phyloP scores from a whole-genome alignment of 2,329 filamentous ascomycete species.

The Macroventuria anomochaeta region DNA sequence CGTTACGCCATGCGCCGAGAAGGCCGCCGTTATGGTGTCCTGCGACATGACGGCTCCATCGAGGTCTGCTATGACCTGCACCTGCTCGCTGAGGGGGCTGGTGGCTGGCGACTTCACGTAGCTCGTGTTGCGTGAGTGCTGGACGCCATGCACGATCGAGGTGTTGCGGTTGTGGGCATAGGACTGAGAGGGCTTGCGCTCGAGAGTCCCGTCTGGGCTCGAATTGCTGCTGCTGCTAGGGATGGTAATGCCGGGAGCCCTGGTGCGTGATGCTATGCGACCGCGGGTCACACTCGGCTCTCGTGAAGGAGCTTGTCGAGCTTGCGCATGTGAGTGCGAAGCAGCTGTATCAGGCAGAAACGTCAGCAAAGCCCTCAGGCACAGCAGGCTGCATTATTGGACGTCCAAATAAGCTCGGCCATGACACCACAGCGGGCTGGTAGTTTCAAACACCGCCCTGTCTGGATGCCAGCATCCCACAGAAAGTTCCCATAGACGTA shows the following conservation, averaged over 20 bases:
- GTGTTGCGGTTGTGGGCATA: slow-evolving; percentile 95
- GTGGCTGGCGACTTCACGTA: slow-evolving; percentile 75
- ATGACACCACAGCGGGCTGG: slow-evolving; percentile 27
- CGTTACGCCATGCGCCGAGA: slow-evolving; percentile 40
- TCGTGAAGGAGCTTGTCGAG: slow-evolving; percentile 49
- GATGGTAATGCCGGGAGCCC: slow-evolving; percentile 49
- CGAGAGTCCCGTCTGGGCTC: slow-evolving; percentile 48
- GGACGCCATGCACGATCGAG: slow-evolving; percentile 94
- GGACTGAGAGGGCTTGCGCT: slow-evolving; percentile 53
- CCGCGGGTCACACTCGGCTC: slow-evolving; percentile 55
- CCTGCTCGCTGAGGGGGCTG: slow-evolving; percentile 86
- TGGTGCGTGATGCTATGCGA: slow-evolving; percentile 53
- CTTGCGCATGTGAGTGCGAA: slow-evolving; percentile 49
- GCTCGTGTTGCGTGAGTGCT: slow-evolving; percentile 90
- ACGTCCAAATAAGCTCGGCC: slow-evolving; percentile 31
- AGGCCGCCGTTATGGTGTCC: slow-evolving; percentile 48
- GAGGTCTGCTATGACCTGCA: slow-evolving; percentile 65
- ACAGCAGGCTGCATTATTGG: slow-evolving; percentile 19
- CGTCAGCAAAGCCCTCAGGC: slow-evolving; percentile 39
- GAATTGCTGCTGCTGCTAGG: slow-evolving; percentile 45
- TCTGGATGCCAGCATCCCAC: slow-evolving; percentile 9
- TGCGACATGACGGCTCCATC: slow-evolving; percentile 52
- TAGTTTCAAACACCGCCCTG: slow-evolving; percentile 22
- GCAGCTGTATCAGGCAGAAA: slow-evolving; percentile 44
- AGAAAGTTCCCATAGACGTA: slow-evolving; percentile 27